Base-by-base conservation (phyloP, 148 eudicot species). In the Rhododendron ferrugineum region DNA sequence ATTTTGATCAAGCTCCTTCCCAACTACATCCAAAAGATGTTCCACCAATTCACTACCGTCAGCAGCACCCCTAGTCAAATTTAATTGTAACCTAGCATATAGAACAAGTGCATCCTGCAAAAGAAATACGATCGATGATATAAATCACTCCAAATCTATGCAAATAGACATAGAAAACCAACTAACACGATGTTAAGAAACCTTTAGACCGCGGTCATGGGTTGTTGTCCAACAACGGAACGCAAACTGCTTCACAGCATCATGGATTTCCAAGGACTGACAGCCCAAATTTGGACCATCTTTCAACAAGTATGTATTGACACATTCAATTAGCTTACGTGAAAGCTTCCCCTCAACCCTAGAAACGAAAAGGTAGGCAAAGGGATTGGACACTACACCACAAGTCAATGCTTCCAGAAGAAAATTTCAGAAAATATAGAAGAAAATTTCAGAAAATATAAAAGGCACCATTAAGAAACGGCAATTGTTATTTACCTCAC, bases 211-310 rank as follows among this genome's bases (percentile, higher is more conserved):
- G 46, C 92, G 88, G 81, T 95, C 98, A 86, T 86, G 94, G 64
- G 93, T 89, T 74, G 91, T 87, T 86, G 86, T 92, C 96, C 98
- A 95, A 91, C 93, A 89, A 64, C 89, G 93, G 84, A 94, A 94
- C 37, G 90, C 91, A 92, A 94, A 94, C 54, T 92, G 90, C 87
- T 90, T 89, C 85, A 93, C 88, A 50, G 98, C 92, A 80, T 90
- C 89, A 92, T 97, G 98, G 88, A 97, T 92, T 89, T 92, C 91
- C 88, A 93, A 86, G 83, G 94, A 91, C 87, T 87, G 92, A 83
- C 79, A 73, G 11, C 95, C 98, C 87, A 97, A 86, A 90, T 97
- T 97, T 84, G 99, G 98, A 60, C 99, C 99, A 89, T 97, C 98
- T 89, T 88, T 92, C 84, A 91, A 66, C 92, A 97, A 88, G 87